These are phyloP conservation scores for Striga hermonthica DNA, from an alignment of 305 asterid genomes.

Conservation along the genomic window DNA sequence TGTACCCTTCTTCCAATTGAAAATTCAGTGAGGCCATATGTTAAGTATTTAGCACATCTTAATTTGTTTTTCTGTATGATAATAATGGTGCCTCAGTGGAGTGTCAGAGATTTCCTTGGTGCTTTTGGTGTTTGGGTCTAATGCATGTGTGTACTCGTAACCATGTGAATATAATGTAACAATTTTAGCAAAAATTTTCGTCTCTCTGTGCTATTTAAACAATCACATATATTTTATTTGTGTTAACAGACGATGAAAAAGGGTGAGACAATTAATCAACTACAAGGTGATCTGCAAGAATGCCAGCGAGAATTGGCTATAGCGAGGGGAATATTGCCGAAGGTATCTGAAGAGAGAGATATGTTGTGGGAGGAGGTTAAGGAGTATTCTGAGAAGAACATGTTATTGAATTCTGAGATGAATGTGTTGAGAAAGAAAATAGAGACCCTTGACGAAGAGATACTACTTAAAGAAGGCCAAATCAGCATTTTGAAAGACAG, in stretches of 20 bases:
- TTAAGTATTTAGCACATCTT: no score
- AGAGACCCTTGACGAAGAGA: slow-evolving; percentile 82
- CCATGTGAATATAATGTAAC: neutral
- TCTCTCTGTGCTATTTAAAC: neutral
- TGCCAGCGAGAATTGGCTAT: slow-evolving; percentile 65
- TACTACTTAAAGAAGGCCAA: slow-evolving; percentile 91
- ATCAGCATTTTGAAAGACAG: slow-evolving; percentile 84
- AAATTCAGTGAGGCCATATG: no score
- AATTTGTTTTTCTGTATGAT: no score
- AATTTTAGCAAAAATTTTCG: neutral
- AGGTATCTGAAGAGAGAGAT: slow-evolving; percentile 90
- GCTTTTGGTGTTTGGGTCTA: neutral
- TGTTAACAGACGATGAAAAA: slow-evolving; percentile 65
- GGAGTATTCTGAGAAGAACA: slow-evolving; percentile 67
- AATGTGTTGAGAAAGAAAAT: slow-evolving; percentile 69
- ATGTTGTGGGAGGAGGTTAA: slow-evolving; percentile 85
- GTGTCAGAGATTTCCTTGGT: no score
- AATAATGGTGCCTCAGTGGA: no score
- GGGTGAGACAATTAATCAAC: slow-evolving; percentile 68
- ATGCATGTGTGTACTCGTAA: no score
- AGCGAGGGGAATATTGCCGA: slow-evolving; percentile 70
- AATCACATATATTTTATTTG: neutral
- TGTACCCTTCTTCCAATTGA: no score
- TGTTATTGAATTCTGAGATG: slow-evolving; percentile 67
- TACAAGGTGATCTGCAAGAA: slow-evolving; percentile 74